Base-by-base conservation (phyloP, 2,329 filamentous ascomycete genomes). In the Leptosphaerulina australis region DNA sequence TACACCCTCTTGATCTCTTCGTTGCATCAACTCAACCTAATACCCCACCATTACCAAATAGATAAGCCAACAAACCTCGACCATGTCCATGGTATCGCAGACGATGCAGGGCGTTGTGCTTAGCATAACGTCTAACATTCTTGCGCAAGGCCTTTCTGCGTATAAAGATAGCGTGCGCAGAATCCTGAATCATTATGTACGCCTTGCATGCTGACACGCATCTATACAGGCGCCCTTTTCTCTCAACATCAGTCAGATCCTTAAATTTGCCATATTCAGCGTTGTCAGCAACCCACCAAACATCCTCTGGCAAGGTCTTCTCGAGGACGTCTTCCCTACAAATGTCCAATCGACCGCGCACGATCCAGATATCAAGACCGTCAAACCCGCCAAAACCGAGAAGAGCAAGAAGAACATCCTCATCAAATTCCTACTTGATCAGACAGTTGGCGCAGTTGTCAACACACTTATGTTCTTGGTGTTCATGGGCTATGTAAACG, bases 251-350 rank as follows among this genome's bases (percentile, higher is more conserved):
- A 74, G 81, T 4, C 84, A 88, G 3, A 79, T 96, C 33, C 75
- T 91, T 60, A 88, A 91, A 68, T 96, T 95, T 73, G 75, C 89
- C 41, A 66, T 90, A 44, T 96, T 87, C 77, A 83, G 86, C 58
- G 67, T 89, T 25, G 68, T 96, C 51, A 87, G 81, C 71, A 88
- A 86, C 30, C 91, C 91, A 2, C 88, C 88, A 34, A 97, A 97
- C 74, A 90, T 91, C 67, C 69, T 90, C 63, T 96, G 91, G 91
- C 91, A 96, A 79, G 81, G 84, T 30, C 89, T 82, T 67, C 80
- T 96, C 43, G 91, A 96, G 73, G 76, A 81, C 5, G 74, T 78
- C 3, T 95, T 91, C 66, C 91, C 91, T 0, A 86, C 87, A 0
- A 33, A 70, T 73, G 38, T 77, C 9, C 62, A 75, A 4, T 73